Percentiles rank a stretch among this genome's conserved stretches.
These are phyloP conservation scores for Davidsoniella eucalypti DNA, from an alignment of 2,329 filamentous ascomycete species.

Conservation along the genomic window DNA sequence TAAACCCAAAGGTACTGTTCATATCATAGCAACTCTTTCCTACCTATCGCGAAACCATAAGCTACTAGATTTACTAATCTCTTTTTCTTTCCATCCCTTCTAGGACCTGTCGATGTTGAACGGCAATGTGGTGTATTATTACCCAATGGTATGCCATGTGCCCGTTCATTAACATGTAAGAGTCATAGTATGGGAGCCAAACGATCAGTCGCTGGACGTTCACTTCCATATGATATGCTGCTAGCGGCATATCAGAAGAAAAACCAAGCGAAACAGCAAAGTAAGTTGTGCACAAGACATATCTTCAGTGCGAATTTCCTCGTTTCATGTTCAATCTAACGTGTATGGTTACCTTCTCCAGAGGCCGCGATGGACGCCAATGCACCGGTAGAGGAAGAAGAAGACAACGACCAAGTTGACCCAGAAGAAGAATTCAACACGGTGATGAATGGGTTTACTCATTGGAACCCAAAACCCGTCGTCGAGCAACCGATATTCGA, in stretches of 20 bases:
- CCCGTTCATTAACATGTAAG: conserved; percentile 81
- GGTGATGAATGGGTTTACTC: conserved; percentile 66
- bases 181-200: conserved; percentile 93
- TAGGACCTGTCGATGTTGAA: conserved; percentile 80
- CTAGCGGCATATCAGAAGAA: conserved; percentile 86
- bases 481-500: conserved; percentile 47
- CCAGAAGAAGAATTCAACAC: conserved; percentile 86
- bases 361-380: conserved; percentile 91
- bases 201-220: conserved; percentile 70
- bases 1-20: conserved; percentile 56
- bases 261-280: conserved; percentile 96
- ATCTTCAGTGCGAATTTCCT: conserved; percentile 4
- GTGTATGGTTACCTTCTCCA: conserved; percentile 22
- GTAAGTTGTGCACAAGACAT: conserved; percentile 31
- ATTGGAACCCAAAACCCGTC: conserved; percentile 64
- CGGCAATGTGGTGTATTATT: conserved; percentile 80
- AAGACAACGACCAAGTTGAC: conserved; percentile 72
- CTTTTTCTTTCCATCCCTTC: background rate
- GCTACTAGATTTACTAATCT: conserved; percentile 13
- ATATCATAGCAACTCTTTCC: background rate
- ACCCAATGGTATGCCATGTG: conserved; percentile 73
- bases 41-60: background rate
- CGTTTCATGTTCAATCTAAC: conserved; percentile 3
- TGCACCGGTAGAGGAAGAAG: conserved; percentile 72
- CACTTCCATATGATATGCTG: conserved; percentile 82